Base-by-base conservation (phyloP, 2,329 filamentous ascomycete species). In the Pseudopithomyces maydicus region DNA sequence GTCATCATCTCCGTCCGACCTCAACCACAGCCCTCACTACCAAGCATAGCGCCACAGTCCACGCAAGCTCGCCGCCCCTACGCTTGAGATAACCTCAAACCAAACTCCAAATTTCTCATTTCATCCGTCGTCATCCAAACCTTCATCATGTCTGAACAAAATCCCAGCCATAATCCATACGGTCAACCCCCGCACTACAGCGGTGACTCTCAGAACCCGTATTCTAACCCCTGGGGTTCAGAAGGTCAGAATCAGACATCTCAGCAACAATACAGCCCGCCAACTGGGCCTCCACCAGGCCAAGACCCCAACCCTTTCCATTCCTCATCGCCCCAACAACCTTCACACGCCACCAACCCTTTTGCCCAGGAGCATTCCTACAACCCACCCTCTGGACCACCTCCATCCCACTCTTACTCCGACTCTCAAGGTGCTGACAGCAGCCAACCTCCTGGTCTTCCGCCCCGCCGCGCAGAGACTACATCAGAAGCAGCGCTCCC, bases 401-500 rank as follows among this genome's bases (percentile, higher is more conserved):
- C 45, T 6, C 45, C 32, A 19, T 19, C 17, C 19, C 43, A 55
- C 22, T n/a, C 12, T 5, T 38, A 38, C 35, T 6, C 35, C 35
- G n/a, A 38, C n/a, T 6, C 12, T 38, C 36, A 54, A 26, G 20
- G 19, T 32, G 39, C 41, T 8, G 29, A 36, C 6, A 14, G 39
- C 22, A 39, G 67, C 35, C 45, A 51, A 1, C 61, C 70, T 1
- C 70, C 71, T 10, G 57, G 56, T 4, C 67, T 69, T 2, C 71
- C 70, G 5, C 70, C 69, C 2, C 69, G 67, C 32, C 70, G 71
- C 51, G 62, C 67, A 22, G 66, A 57, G 26, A 73, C 73, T 19
- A 38, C 32, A 2, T 48, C 45, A 11, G 77, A 79, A 48, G 56
- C 67, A n/a, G 69, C 78, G 17, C 71, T 80, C 1, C 78, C 78